Evolutionary conservation across 306 rosid genomes (phyloP), one percentile per base, ranked within the genome.

Genomic region (Citrullus colocynthis): DNA sequence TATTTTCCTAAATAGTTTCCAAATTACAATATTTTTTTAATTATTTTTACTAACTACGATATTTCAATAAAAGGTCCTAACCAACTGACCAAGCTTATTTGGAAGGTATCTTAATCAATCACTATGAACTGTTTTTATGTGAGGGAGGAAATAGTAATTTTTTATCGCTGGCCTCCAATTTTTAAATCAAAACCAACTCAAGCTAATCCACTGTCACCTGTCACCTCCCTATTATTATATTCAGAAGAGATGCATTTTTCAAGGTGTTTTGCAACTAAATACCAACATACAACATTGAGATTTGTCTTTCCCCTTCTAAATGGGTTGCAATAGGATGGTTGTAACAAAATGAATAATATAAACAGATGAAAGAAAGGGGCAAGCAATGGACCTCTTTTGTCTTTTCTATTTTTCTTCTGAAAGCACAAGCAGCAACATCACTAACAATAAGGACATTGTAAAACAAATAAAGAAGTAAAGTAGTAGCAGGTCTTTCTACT

Each of bases 401-500:
- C 44, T 72, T 15, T 48, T 72, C 21, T 24, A 44, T 71, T 72
- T 28, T 72, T 28, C 9, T 28, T 51, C 51, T 28, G 13, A 8
- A 51, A 72, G 44, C 15, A 72, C 60, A 72, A 72, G 44, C 60
- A 72, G 58, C 75, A 49, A 49, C 77, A 72, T 28, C 77, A 72
- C 60, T 72, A 30, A 42, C 61, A 73, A 51, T 45, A 70, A 70
- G 20, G 13, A 24, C 37, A 70, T 48, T 70, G 75, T 54, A 13
- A 51, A 70, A 70, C 75, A 70, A 45, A 70, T 70, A 73, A 73
- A 48, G 37, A 45, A 49, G 76, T 42, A 24, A 71, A 71, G 76
- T 71, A 58, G 59, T 44, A 28, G 30, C 24, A 14, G 34, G 6
- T 41, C 41, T 48, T 73, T 82, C 81, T 84, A 88, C 79, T 89